Evolutionary conservation across 2,329 filamentous ascomycete species (phyloP), one percentile per base, ranked within the genome.

Genomic region (Blumeria hordei): DNA sequence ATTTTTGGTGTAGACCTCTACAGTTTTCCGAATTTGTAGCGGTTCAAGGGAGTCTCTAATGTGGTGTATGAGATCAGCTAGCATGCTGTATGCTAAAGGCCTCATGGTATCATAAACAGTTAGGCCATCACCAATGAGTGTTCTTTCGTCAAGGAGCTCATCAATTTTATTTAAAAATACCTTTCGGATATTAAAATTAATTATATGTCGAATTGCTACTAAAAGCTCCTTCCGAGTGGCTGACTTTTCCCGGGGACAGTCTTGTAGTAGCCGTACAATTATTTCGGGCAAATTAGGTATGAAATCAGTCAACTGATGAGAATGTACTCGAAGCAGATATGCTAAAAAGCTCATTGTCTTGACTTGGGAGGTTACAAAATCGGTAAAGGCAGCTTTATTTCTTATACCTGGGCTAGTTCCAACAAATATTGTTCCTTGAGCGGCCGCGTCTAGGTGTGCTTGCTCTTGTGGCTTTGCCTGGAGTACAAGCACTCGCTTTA

Each of bases 291-390:
- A 71, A 0, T 80, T 83, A 0, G 81, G 83, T 33, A 98, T 71
- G 62, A 98, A 96, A 62, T 98, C 92, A 10, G 80, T 78, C 9
- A 98, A 71, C 60, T 94, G 85, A 56, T 84, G 82, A 2, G 88
- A 81, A 67, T 95, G 94, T 51, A 93, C 83, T 45, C 92, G 74
- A 11, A 98, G 75, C 0, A 98, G 71, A 64, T 96, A 98, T 0
- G 93, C 93, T 60, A 98, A 68, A 63, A 98, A 98, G 63, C 88
- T 96, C 90, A 98, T 96, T 0, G 90, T 96, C 72, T 99, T 96
- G 14, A 98, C 92, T 67, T 99, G 93, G 1, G 90, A 88, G 0
- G 88, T 96, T 60, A 98, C 93, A 61, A 96, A 94, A 63, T 98
- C 93, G 37, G 90, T 92, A 70, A 96, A 99, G 0, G 88, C 90